phyloP scores from a whole-genome alignment of 129 eudicot genomes.

The Chrysanthemum lavandulifolium region DNA sequence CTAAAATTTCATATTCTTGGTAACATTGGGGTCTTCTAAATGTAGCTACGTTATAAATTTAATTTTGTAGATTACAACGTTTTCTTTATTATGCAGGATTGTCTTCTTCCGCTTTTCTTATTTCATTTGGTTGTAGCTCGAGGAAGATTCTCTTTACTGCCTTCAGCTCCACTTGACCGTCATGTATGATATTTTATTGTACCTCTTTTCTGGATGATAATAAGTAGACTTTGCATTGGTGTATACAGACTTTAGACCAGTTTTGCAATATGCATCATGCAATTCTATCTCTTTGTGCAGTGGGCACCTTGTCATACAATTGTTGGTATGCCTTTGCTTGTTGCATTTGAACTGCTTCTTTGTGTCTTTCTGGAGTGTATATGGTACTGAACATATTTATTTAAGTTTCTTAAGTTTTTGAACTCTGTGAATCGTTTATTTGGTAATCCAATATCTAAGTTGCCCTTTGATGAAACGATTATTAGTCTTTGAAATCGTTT shows the following conservation, averaged over 20 bases:
- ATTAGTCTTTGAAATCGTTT: slow-evolving; percentile 1
- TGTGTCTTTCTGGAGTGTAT: slow-evolving; percentile 68
- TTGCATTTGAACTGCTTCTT: slow-evolving; percentile 91
- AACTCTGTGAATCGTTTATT: slow-evolving; percentile 3
- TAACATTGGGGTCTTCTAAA: background rate
- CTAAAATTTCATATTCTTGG: background rate
- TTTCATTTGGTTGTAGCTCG: slow-evolving; percentile 83
- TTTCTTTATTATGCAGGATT: slow-evolving; percentile 50
- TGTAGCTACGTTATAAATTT: background rate
- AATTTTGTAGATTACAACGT: background rate
- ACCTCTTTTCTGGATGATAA: background rate
- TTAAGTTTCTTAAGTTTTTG: slow-evolving; percentile 1
- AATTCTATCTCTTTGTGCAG: slow-evolving; percentile 47
- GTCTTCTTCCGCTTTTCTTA: slow-evolving; percentile 69
- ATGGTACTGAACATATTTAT: slow-evolving; percentile 42
- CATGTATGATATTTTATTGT: slow-evolving; percentile 45
- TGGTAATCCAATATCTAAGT: background rate
- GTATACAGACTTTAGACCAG: slow-evolving; percentile 7
- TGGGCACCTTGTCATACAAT: slow-evolving; percentile 94
- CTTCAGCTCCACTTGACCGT: slow-evolving; percentile 72
- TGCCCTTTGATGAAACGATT: background rate
- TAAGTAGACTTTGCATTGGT: background rate
- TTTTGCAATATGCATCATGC: slow-evolving; percentile 16
- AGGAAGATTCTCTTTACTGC: slow-evolving; percentile 90
- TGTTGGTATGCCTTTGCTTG: slow-evolving; percentile 78